Evolutionary conservation across 768 basidiomycete genomes (phyloP), one percentile per base, ranked within the genome.

Genomic region (Mycena vulgaris): DNA sequence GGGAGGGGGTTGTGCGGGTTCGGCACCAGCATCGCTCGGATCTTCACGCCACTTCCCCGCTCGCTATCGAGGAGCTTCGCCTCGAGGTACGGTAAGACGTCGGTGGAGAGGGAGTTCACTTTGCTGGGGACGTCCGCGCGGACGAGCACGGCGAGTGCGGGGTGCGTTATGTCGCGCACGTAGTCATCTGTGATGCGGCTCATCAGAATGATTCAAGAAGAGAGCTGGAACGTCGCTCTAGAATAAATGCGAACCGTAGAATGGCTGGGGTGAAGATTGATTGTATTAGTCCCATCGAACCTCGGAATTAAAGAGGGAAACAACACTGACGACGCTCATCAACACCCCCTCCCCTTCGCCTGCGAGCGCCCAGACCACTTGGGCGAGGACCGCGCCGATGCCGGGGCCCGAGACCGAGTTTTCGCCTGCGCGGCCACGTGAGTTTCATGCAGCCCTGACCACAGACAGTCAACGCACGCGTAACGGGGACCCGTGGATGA

Each of bases 1-100:
- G 76, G 77, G 14, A 77, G 70, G 3, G 80, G 80, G 39, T 80
- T 80, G 67, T 80, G 80, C 5, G 80, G 80, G 59, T 80, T 80
- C 30, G 75, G 76, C 1, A 80, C 48, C 27, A 80, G 60, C 25
- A 80, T 60, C 1, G 72, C 79, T 31, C 72, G 76, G 49, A 80
- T 74, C 17, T 56, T 70, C 5, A 65, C 68, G 1, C 77, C 78
- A 9, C 64, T n/a, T n/a, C n/a, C 31, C 10, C 62, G 61, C 13
- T 70, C 53, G 47, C 68, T 71, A 30, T 75, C 70, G 7, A 63
- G 40, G 5, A 78, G 42, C 21, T 72, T 74, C 7, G 56, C 35
- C 47, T 78, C 78, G n/a, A 80, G 71, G 39, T 74, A 60, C 2
- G 64, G 60, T 8, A 78, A 39, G 21, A 77, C 77, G 14, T 69